phyloP scores from a whole-genome alignment of 805 yeast genomes.

The Danielozyma ontarioensis region DNA sequence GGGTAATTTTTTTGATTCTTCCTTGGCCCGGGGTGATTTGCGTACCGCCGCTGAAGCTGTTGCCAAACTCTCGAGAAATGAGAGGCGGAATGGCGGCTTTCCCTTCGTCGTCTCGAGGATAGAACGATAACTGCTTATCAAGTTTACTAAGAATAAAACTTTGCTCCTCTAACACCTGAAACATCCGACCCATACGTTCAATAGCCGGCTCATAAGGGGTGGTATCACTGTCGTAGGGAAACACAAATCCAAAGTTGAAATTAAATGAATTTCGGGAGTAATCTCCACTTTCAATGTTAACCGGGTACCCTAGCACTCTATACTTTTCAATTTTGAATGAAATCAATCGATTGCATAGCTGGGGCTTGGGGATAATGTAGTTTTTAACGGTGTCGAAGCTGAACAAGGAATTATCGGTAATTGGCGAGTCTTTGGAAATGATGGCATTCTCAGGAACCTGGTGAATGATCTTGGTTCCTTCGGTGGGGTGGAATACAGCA shows the following conservation, averaged over 20 bases:
- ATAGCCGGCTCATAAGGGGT: conserved; percentile 85
- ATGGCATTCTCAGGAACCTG: conserved; percentile 84
- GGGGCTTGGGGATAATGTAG: conserved; percentile 91
- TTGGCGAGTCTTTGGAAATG: conserved; percentile 17
- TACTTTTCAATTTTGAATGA: conserved; percentile 66
- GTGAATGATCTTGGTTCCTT: conserved; percentile 86
- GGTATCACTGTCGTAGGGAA: conserved; percentile 74
- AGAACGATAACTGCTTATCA: conserved; percentile 36
- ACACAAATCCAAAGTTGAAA: conserved; percentile 90
- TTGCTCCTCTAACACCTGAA: conserved; percentile 87
- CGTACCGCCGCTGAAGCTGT: conserved; percentile 1
- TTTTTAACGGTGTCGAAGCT: conserved; percentile 84
- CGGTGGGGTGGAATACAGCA: conserved; percentile 91
- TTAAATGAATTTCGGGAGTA: conserved; percentile 90
- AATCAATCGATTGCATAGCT: conserved; percentile 76
- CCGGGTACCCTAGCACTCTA: conserved; percentile 84
- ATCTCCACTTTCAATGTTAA: conserved; percentile 63
- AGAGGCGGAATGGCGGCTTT: conserved; percentile 1
- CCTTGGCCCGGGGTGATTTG: conserved; percentile 30
- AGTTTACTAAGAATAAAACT: conserved; percentile 61
- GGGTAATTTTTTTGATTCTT: conserved; percentile 27
- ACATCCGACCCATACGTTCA: conserved; percentile 80
- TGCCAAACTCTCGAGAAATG: background rate
- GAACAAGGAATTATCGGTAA: conserved; percentile 32
- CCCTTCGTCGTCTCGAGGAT: conserved; percentile 2